These are phyloP conservation scores for Nepenthes mirabilis DNA, from an alignment of 148 eudicot species.

Conservation along the genomic window DNA sequence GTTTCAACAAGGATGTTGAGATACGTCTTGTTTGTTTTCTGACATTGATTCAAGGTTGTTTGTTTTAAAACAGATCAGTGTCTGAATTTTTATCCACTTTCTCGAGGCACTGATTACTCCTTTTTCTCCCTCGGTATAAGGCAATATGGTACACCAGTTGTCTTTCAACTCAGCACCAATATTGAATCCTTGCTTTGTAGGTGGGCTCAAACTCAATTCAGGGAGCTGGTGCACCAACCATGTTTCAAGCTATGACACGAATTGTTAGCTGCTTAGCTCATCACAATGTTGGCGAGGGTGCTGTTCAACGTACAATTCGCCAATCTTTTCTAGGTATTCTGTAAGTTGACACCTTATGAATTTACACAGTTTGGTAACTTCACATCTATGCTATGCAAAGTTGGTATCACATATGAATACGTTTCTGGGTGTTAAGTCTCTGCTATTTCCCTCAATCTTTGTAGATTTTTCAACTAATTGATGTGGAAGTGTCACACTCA, in stretches of 20 bases:
- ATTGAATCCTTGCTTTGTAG: slow-evolving; percentile 24
- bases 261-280: slow-evolving; percentile 56
- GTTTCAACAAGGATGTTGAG: no score
- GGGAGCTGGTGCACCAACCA: slow-evolving; percentile 99
- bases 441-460: no score
- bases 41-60: no score
- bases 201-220: slow-evolving; percentile 92
- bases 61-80: not conserved
- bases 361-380: no score
- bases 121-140: not conserved
- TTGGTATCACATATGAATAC: no score
- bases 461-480: no score
- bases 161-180: no score
- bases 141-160: no score
- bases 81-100: slow-evolving; percentile 1
- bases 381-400: no score
- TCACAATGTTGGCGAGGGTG: slow-evolving; percentile 48
- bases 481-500: no score
- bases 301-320: slow-evolving; percentile 64
- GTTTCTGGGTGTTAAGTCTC: no score
- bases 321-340: slow-evolving; percentile 76
- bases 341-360: slow-evolving; percentile 1
- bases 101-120: not conserved
- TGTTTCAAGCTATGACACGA: slow-evolving; percentile 90
- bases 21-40: no score